phyloP scores from a whole-genome alignment of 768 basidiomycete genomes.

The Gymnopilus junonius region DNA sequence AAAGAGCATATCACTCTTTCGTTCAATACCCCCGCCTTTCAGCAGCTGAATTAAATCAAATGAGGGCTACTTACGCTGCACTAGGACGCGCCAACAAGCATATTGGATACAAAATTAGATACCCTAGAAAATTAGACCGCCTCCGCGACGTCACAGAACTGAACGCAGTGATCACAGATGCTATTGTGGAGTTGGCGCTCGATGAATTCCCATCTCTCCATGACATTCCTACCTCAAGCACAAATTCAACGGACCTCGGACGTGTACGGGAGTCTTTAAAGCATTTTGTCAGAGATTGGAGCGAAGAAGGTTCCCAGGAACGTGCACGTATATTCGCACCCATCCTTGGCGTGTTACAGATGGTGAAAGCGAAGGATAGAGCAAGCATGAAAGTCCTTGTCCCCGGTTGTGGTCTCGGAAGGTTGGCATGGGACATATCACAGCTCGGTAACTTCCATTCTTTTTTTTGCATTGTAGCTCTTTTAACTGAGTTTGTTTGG shows the following conservation, averaged over 20 bases:
- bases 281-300: conserved; percentile 77
- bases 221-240: conserved; percentile 9
- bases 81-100: conserved; percentile 51
- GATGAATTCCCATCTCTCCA: conserved; percentile 26
- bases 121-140: conserved; percentile 53
- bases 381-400: conserved; percentile 51
- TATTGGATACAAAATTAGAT: conserved; percentile 55
- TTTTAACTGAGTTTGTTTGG: background rate
- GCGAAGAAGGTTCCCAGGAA: conserved; percentile 56
- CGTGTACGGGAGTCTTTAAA: conserved; percentile 64
- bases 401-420: conserved; percentile 66
- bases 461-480: background rate
- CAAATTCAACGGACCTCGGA: conserved; percentile 43
- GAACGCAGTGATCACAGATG: conserved; percentile 42
- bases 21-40: conserved; percentile 46
- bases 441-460: conserved; percentile 47
- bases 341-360: conserved; percentile 51
- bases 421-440: conserved; percentile 73
- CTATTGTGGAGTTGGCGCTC: conserved; percentile 41
- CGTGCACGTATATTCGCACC: conserved; percentile 60
- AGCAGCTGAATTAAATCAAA: conserved; percentile 41
- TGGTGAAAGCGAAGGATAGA: conserved; percentile 33
- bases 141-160: conserved; percentile 44
- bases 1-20: conserved; percentile 48
- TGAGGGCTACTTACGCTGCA: conserved; percentile 47